Conservation (phyloP, 2,329 filamentous ascomycete species). For the Fusarium annulatum region DNA sequence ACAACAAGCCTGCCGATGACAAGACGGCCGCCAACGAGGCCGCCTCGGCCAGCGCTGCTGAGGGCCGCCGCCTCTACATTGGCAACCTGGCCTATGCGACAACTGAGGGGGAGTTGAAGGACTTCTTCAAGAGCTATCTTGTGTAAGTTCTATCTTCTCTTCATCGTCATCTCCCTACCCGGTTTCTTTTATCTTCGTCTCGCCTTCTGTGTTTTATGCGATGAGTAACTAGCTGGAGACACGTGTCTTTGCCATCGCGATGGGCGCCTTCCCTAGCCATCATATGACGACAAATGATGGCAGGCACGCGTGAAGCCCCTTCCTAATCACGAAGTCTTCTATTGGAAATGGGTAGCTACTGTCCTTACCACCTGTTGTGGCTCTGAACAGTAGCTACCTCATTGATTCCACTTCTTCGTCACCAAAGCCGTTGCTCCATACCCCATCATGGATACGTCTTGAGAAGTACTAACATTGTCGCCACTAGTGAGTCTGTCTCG, state of each 20-base stretch:
- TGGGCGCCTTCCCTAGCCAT: conserved; percentile 19
- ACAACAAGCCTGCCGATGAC: conserved; percentile 61
- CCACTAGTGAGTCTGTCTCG: conserved; percentile 89
- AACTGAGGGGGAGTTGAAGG: conserved; percentile 99
- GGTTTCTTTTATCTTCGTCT: neutral
- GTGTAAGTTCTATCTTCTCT: conserved; percentile 76
- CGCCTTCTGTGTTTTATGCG: neutral
- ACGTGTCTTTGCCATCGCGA: conserved; percentile 39
- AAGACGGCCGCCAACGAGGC: conserved; percentile 82
- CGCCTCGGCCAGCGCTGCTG: conserved; percentile 95
- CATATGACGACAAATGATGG: conserved; percentile 11
- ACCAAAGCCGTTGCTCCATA: neutral
- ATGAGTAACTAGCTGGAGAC: conserved; percentile 33
- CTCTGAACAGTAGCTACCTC: neutral
- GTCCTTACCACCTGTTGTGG: neutral
- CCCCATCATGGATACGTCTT: neutral
- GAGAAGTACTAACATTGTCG: conserved; percentile 43
- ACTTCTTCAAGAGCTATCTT: conserved; percentile 99
- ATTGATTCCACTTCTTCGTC: neutral
- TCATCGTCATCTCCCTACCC: neutral
- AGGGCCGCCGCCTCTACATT: conserved; percentile 99
- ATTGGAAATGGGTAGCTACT: neutral
- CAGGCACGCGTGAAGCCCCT: conserved; percentile 19
- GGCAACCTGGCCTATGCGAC: conserved; percentile 99
- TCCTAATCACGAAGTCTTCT: conserved; percentile 2